A percentile compares a stretch with the other conserved stretches of the same genome.
Conservation (phyloP, 2,329 filamentous ascomycete species). For the Fusarium kyushuense region DNA sequence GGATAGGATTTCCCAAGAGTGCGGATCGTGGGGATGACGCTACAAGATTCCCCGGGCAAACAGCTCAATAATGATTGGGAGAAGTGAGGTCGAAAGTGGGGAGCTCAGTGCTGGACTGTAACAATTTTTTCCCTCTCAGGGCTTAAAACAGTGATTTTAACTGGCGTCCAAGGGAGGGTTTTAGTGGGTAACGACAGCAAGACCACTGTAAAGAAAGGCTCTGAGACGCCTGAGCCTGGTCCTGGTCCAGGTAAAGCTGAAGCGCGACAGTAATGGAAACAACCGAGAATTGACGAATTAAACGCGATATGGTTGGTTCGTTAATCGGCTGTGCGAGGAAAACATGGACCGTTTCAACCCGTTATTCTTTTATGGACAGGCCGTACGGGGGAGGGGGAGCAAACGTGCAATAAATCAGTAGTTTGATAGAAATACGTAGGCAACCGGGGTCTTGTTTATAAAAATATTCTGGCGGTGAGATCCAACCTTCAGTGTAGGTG, state of each 20-base stretch:
- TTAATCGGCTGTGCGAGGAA: slow-evolving; percentile 30
- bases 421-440: slow-evolving; percentile 28
- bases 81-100: slow-evolving; percentile 36
- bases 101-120: slow-evolving; percentile 41
- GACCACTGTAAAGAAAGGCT: slow-evolving; percentile 9
- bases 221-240: slow-evolving; percentile 23
- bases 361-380: slow-evolving; percentile 23
- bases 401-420: slow-evolving; percentile 22
- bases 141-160: slow-evolving; percentile 38
- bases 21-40: slow-evolving; percentile 50
- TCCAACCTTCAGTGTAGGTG: slow-evolving; percentile 7
- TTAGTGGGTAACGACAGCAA: slow-evolving; percentile 39
- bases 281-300: slow-evolving; percentile 19
- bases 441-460: slow-evolving; percentile 16
- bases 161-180: slow-evolving; percentile 20
- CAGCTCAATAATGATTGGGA: slow-evolving; percentile 44
- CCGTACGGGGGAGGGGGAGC: slow-evolving; percentile 23
- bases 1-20: slow-evolving; percentile 44
- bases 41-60: slow-evolving; percentile 42
- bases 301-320: slow-evolving; percentile 33
- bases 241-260: slow-evolving; percentile 21
- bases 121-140: slow-evolving; percentile 41
- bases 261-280: slow-evolving; percentile 17
- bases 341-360: slow-evolving; percentile 22
- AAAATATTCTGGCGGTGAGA: slow-evolving; percentile 28